Base-by-base conservation (phyloP, 192 early-diverging fungal species). In the Linderina pennispora region DNA sequence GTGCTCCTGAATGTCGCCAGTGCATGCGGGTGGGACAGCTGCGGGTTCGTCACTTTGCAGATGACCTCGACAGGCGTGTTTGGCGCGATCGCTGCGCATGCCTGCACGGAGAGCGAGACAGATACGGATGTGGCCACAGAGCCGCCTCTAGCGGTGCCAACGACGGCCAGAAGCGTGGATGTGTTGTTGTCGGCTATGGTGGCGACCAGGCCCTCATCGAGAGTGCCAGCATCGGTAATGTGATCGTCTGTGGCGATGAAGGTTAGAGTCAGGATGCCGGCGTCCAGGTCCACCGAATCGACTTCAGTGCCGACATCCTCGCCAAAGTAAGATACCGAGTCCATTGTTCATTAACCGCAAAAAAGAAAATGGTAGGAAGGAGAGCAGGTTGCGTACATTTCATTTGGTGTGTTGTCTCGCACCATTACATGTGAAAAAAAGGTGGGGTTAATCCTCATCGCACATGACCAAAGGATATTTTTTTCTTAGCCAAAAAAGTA, bases 181-280 rank as follows among this genome's bases (percentile, higher is more conserved):
- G 65, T 69, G 54, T 58, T 61, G 46, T 48, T 61, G 36, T 69
- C 65, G n/a, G 65, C 54, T 7, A 53, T 40, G 2, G 65, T 69
- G 13, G 32, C 43, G 4, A 50, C 58, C 22, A 69, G 28, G 2
- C 65, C 65, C 25, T 69, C 65, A 43, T 69, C 65, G 5, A 62
- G 48, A 28, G 36, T 45, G 3, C 43, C 36, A 9, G 52, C 31
- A 17, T n/a, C 19, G 37, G 38, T 18, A 20, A 69, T 51, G 17
- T 53, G 45, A 21, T 6, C 40, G 0, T 26, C 32, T 5, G 13
- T 18, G 8, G 35, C 37, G 0, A 37, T 54, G 1, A n/a, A n/a
- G n/a, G n/a, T n/a, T n/a, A n/a, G n/a, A n/a, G n/a, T n/a, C n/a
- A n/a, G n/a, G n/a, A n/a, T n/a, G n/a, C n/a, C n/a, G n/a, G n/a